These are phyloP conservation scores for Plectosphaerella cucumerina DNA, from an alignment of 2,329 filamentous ascomycete species.

Conservation along the genomic window DNA sequence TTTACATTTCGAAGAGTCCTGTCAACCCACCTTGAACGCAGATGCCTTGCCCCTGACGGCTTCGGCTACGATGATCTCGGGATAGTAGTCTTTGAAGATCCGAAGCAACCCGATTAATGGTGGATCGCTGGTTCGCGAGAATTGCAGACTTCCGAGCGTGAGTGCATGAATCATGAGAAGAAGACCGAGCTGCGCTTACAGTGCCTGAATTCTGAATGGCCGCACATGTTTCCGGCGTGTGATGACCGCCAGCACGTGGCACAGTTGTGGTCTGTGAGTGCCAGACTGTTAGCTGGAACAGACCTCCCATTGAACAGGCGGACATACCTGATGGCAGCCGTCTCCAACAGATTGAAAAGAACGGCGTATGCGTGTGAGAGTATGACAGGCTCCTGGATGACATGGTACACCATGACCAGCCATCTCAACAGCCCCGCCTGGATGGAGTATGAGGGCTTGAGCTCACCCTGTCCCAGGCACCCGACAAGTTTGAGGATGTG, in stretches of 20 bases:
- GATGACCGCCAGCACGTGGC: constrained; percentile 73
- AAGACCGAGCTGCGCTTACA: constrained; percentile 42
- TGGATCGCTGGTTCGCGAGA: constrained; percentile 67
- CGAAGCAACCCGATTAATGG: constrained; percentile 69
- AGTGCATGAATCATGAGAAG: not conserved
- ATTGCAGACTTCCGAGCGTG: constrained; percentile 39
- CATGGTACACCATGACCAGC: constrained; percentile 72
- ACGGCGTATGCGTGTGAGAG: constrained; percentile 70
- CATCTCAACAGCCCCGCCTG: constrained; percentile 72
- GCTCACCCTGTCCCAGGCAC: constrained; percentile 70
- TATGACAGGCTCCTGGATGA: constrained; percentile 58
- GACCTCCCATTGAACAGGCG: not conserved
- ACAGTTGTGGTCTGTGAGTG: constrained; percentile 51
- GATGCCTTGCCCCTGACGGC: constrained; percentile 56
- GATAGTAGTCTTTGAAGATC: constrained; percentile 89
- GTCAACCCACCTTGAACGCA: constrained; percentile 49
- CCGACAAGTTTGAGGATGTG: constrained; percentile 64
- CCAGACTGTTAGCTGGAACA: constrained; percentile 16
- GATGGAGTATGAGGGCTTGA: constrained; percentile 67
- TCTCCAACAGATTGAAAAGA: constrained; percentile 78
- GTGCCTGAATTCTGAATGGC: constrained; percentile 74
- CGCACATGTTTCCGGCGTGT: constrained; percentile 80
- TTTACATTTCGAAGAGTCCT: not conserved
- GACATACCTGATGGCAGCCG: constrained; percentile 65
- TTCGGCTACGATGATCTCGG: constrained; percentile 78